A percentile compares a stretch with the other conserved stretches of the same genome.
Conservation (phyloP, 495 filamentous ascomycete genomes). For the Extremus antarcticus region DNA sequence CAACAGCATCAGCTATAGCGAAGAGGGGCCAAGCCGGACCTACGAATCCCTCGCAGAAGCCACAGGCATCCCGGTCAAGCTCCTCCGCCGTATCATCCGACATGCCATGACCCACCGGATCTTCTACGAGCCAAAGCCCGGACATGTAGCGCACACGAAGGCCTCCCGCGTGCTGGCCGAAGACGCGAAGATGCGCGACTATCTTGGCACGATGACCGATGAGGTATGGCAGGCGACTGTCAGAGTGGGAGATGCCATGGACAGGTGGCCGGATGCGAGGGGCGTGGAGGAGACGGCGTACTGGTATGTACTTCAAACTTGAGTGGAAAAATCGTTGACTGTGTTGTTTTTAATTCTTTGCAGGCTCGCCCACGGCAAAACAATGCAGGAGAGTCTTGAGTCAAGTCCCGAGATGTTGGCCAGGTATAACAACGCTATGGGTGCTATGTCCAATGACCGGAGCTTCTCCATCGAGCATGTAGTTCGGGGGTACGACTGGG, state of each 20-base stretch:
- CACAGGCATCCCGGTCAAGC: neutral
- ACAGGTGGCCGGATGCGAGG: neutral
- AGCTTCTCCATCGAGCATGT: neutral
- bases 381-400: neutral
- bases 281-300: constrained; percentile 2
- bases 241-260: constrained; percentile 1
- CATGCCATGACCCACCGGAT: constrained; percentile 46
- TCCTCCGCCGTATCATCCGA: constrained; percentile 41
- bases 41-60: constrained; percentile 3
- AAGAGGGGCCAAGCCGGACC: neutral
- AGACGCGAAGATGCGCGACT: neutral
- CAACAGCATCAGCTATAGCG: too few species aligned
- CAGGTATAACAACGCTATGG: constrained; percentile 1
- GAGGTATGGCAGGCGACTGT: neutral
- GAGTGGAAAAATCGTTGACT: too few species aligned
- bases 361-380: neutral
- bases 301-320: neutral
- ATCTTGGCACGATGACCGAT: neutral
- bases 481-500: constrained; percentile 27
- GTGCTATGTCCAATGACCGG: neutral
- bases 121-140: constrained; percentile 42
- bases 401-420: neutral
- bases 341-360: too few species aligned
- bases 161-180: constrained; percentile 16
- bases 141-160: constrained; percentile 43